Conservation (phyloP, 495 filamentous ascomycete species). For the Venustampulla echinocandica region DNA sequence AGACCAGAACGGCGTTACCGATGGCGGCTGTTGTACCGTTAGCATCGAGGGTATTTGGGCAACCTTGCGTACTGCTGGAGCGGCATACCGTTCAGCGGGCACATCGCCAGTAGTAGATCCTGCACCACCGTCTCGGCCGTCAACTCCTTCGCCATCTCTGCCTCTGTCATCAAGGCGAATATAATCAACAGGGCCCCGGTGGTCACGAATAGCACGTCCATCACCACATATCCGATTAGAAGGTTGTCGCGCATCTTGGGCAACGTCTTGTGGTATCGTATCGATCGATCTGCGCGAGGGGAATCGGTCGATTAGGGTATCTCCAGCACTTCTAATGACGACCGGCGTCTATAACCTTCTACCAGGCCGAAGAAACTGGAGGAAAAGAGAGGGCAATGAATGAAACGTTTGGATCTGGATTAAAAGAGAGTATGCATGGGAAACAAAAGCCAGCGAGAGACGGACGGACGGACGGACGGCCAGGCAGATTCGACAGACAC, state of each 20-base stretch:
- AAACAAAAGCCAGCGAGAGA: conserved; percentile 28
- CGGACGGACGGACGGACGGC: conserved; percentile 10
- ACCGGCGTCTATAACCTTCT: conserved; percentile 34
- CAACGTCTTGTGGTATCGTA: not conserved
- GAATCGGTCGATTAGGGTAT: conserved; percentile 11
- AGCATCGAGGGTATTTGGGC: not conserved
- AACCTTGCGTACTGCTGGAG: not conserved
- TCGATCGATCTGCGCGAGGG: too few relatives aligned
- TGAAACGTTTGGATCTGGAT: conserved; percentile 20
- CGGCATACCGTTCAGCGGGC: conserved; percentile 51
- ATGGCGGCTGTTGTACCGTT: conserved; percentile 42
- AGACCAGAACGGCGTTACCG: conserved; percentile 54
- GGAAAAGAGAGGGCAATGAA: conserved; percentile 26
- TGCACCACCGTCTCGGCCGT: conserved; percentile 49
- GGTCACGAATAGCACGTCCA: conserved; percentile 52
- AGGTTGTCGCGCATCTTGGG: conserved; percentile 35
- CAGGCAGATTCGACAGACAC: too few relatives aligned
- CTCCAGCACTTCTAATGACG: conserved; percentile 28
- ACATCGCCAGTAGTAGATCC: conserved; percentile 50
- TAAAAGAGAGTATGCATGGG: conserved; percentile 33
- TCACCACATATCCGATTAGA: conserved; percentile 44
- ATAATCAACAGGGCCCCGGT: conserved; percentile 55
- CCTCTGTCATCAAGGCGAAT: conserved; percentile 51
- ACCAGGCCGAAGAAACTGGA: conserved; percentile 10
- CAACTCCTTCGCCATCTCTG: conserved; percentile 32